These are phyloP conservation scores for Diaporthe humulicola DNA, from an alignment of 2,329 filamentous ascomycete genomes.

Conservation along the genomic window DNA sequence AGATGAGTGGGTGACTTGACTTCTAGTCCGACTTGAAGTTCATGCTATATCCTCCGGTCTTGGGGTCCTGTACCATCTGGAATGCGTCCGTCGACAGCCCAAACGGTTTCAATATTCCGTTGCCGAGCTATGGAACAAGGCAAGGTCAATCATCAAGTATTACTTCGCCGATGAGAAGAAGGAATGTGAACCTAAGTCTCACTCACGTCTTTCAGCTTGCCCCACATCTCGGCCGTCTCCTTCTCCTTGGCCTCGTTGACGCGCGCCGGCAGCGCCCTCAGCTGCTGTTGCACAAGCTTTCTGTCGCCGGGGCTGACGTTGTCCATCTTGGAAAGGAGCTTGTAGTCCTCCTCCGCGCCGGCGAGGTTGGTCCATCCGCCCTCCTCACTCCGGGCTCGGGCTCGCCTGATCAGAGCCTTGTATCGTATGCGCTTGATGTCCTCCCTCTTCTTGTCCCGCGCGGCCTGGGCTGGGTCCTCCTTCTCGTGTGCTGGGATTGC, in stretches of 20 bases:
- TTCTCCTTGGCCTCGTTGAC: conserved; percentile 84
- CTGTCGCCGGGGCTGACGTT: conserved; percentile 76
- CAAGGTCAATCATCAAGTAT: neutral
- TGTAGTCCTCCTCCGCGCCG: conserved; percentile 85
- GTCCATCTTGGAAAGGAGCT: conserved; percentile 68
- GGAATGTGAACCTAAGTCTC: neutral
- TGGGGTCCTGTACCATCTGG: conserved; percentile 91
- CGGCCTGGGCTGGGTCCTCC: conserved; percentile 47
- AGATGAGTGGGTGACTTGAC: neutral
- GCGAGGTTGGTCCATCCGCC: conserved; percentile 85
- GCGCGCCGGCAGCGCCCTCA: conserved; percentile 74
- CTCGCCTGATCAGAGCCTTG: conserved; percentile 86
- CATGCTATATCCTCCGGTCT: conserved; percentile 93
- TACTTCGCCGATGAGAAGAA: neutral
- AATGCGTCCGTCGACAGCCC: conserved; percentile 96
- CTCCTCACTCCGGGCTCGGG: conserved; percentile 77
- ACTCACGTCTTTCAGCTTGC: conserved; percentile 85
- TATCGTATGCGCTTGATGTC: conserved; percentile 83
- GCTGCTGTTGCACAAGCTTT: conserved; percentile 75
- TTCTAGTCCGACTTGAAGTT: conserved; percentile 71
- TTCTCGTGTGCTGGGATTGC: conserved; percentile 45
- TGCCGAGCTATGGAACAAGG: conserved; percentile 70
- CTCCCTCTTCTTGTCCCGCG: conserved; percentile 57
- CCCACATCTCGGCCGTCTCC: conserved; percentile 98
- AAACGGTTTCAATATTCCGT: conserved; percentile 92